phyloP scores from a whole-genome alignment of 306 rosid genomes.

The barrel medic (Medicago truncatula) region DNA sequence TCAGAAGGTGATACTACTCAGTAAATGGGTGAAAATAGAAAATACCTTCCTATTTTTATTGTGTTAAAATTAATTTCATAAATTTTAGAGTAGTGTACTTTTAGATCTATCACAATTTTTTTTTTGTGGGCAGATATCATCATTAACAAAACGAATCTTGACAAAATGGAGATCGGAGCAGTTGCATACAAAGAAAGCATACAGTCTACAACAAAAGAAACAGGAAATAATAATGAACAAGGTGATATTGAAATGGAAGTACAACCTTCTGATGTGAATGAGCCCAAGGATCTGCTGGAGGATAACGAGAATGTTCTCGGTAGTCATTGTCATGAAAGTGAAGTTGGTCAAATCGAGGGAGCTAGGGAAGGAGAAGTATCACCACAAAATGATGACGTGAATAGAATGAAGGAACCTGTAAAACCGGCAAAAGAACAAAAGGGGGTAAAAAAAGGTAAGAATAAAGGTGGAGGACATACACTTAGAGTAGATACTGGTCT shows the following conservation, averaged over 20 bases:
- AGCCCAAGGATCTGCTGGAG: constrained; percentile 43
- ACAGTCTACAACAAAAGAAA: constrained; percentile 35
- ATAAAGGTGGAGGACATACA: constrained; percentile 36
- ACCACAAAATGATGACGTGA: constrained; percentile 42
- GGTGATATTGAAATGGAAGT: constrained; percentile 31
- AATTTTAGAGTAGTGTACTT: constrained; percentile 12
- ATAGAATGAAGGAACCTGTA: constrained; percentile 40
- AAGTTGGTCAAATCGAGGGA: constrained; percentile 38
- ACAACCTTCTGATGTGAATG: constrained; percentile 37
- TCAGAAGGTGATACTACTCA: constrained; percentile 34
- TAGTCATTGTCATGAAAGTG: constrained; percentile 40
- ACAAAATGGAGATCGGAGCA: constrained; percentile 38
- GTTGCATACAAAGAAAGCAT: constrained; percentile 49
- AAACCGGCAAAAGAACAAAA: constrained; percentile 49
- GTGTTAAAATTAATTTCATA: constrained; percentile 37
- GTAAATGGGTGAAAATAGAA: constrained; percentile 37
- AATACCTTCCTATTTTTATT: constrained; percentile 27
- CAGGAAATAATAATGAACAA: constrained; percentile 35
- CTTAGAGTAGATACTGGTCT: constrained; percentile 28
- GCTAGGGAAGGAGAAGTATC: constrained; percentile 48
- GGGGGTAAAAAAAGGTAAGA: constrained; percentile 50
- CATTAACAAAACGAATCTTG: constrained; percentile 41
- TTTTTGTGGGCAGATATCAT: constrained; percentile 38
- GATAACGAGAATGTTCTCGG: constrained; percentile 38
- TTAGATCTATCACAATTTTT: constrained; percentile 26